phyloP scores from a whole-genome alignment of 83 land plant species.

The Thuja plicata region DNA sequence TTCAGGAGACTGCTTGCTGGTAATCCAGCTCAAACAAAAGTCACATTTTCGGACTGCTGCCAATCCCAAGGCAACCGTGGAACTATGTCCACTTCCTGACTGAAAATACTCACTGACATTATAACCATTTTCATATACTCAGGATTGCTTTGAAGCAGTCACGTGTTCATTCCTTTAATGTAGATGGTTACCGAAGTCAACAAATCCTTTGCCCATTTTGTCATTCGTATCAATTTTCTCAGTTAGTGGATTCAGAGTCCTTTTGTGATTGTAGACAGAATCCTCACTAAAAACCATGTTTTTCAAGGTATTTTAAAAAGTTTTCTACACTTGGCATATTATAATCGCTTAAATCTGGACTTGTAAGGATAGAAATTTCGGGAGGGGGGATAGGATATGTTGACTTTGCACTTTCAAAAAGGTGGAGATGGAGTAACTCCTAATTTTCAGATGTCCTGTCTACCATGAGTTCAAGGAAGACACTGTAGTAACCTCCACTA shows the following conservation, averaged over 20 bases:
- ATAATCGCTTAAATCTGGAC: too few relatives aligned
- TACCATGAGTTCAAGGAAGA: too few relatives aligned
- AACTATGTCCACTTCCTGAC: not conserved
- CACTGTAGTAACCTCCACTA: too few relatives aligned
- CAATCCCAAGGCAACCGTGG: not conserved
- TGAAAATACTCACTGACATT: not conserved
- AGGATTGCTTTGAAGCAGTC: not conserved
- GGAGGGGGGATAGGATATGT: not conserved
- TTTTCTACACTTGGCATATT: not conserved
- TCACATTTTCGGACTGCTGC: not conserved
- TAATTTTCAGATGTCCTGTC: too few relatives aligned
- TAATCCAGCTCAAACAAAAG: not conserved
- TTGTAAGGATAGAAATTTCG: not conserved
- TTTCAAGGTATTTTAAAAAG: too few relatives aligned
- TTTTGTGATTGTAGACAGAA: not conserved
- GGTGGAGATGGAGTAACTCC: too few relatives aligned
- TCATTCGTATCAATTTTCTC: not conserved
- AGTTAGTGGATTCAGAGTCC: not conserved
- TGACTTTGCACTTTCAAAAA: too few relatives aligned
- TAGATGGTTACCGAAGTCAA: not conserved
- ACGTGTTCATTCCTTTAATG: not conserved
- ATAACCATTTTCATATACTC: not conserved
- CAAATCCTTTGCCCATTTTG: not conserved
- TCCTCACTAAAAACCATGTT: not conserved
- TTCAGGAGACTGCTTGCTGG: not conserved